Conservation (phyloP, 805 yeast genomes). For the Suhomyces sp. region DNA sequence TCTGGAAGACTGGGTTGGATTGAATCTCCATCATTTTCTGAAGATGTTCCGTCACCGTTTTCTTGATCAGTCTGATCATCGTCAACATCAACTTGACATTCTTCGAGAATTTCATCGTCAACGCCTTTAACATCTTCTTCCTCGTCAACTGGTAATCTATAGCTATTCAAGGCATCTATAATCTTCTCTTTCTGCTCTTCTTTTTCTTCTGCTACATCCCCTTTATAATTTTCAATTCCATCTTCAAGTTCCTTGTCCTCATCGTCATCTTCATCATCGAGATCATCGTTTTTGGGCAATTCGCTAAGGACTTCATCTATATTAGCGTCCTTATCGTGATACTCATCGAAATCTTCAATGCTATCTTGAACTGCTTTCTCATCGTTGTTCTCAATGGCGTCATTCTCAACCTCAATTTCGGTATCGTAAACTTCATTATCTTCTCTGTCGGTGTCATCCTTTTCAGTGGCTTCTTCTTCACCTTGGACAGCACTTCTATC, state of each 20-base stretch:
- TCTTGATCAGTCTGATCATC: too few species aligned
- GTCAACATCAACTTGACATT: too few species aligned
- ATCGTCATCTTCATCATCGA: not conserved
- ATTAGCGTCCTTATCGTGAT: too few species aligned
- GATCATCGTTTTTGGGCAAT: not conserved
- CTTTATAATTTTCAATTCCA: conserved; percentile 2
- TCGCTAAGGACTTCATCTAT: too few species aligned
- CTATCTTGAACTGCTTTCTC: not conserved
- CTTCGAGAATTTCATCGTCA: too few species aligned
- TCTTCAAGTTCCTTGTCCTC: conserved; percentile 1
- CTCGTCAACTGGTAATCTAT: too few species aligned
- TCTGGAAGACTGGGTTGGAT: too few species aligned
- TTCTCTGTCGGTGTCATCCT: not conserved
- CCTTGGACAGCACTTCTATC: not conserved
- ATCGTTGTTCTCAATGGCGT: not conserved
- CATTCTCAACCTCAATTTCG: not conserved
- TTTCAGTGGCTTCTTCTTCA: conserved; percentile 2
- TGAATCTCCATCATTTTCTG: too few species aligned
- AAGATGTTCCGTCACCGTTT: too few species aligned
- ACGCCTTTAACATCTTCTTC: conserved; percentile 5
- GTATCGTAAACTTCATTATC: conserved; percentile 1
- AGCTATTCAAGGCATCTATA: too few species aligned
- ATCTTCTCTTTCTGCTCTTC: too few species aligned
- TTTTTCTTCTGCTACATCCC: conserved; percentile 2
- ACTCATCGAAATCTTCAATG: not conserved